phyloP scores from a whole-genome alignment of 768 basidiomycete species.

The Obba rivulosa region DNA sequence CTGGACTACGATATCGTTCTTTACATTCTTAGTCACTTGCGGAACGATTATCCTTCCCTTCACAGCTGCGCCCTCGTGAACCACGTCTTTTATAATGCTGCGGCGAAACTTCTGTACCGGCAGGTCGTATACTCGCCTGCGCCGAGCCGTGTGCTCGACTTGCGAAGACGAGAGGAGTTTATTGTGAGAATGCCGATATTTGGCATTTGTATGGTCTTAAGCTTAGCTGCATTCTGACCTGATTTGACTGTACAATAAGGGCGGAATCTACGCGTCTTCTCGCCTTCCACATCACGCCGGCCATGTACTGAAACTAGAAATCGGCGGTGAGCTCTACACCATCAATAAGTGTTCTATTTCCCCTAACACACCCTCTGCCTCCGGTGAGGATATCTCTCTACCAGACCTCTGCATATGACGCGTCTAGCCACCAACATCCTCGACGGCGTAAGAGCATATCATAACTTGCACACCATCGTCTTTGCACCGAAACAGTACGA shows the following conservation, averaged over 20 bases:
- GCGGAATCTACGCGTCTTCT: conserved; percentile 5
- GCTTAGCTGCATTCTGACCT: neutral
- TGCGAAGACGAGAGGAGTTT: conserved; percentile 29
- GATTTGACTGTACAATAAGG: neutral
- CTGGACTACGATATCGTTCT: conserved; percentile 15
- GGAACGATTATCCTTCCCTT: conserved; percentile 32
- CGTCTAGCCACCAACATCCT: conserved; percentile 9
- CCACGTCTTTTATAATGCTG: conserved; percentile 37
- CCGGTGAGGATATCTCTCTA: conserved; percentile 24
- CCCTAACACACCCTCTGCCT: conserved; percentile 9
- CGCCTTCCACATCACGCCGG: conserved; percentile 10
- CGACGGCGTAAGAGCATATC: conserved; percentile 15
- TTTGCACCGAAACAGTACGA: conserved; percentile 10
- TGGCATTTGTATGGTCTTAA: too few relatives aligned
- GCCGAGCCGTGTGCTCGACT: conserved; percentile 27
- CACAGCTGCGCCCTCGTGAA: conserved; percentile 40
- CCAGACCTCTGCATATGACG: conserved; percentile 7
- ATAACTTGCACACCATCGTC: conserved; percentile 12
- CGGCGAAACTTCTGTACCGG: conserved; percentile 41
- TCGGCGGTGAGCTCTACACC: conserved; percentile 4
- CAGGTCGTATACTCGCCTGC: conserved; percentile 38
- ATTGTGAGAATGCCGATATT: conserved; percentile 25
- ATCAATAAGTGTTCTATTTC: neutral
- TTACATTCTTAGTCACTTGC: conserved; percentile 26
- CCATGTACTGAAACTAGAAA: conserved; percentile 5